Percentiles rank a stretch among this genome's conserved stretches.
phyloP scores from a whole-genome alignment of 106 monocot species.

The Dioscorea dumetorum region DNA sequence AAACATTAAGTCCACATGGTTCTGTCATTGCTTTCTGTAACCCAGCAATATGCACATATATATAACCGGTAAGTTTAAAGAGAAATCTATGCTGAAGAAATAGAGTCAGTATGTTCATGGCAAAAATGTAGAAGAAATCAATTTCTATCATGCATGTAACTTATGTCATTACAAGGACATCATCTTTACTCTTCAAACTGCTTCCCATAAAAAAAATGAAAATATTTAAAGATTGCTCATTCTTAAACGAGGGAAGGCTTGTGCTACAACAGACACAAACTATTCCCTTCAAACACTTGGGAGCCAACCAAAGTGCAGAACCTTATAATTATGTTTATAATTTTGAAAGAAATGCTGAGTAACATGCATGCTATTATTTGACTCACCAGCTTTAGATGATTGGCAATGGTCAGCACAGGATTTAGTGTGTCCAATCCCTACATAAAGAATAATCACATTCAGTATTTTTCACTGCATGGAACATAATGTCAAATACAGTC shows the following conservation, averaged over 20 bases:
- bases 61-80: too few relatives aligned
- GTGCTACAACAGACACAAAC: not conserved
- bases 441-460: slow-evolving; percentile 1
- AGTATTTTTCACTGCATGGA: not conserved
- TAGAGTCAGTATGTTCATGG: too few relatives aligned
- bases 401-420: slow-evolving; percentile 37
- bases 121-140: too few relatives aligned
- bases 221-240: not conserved
- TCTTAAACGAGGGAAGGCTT: not conserved
- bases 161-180: too few relatives aligned
- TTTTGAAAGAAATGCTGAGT: not conserved
- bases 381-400: slow-evolving; percentile 40
- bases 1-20: too few relatives aligned
- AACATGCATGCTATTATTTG: not conserved
- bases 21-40: too few relatives aligned
- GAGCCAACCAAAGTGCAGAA: not conserved
- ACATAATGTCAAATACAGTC: not conserved
- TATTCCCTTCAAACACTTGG: not conserved
- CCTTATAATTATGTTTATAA: not conserved
- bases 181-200: too few relatives aligned
- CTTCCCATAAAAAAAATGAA: not conserved
- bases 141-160: too few relatives aligned
- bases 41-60: too few relatives aligned
- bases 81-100: too few relatives aligned
- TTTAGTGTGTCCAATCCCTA: slow-evolving; percentile 55